Conservation (phyloP, 1,139 yeast genomes). For the Suzukiozyma palmioleophila region DNA sequence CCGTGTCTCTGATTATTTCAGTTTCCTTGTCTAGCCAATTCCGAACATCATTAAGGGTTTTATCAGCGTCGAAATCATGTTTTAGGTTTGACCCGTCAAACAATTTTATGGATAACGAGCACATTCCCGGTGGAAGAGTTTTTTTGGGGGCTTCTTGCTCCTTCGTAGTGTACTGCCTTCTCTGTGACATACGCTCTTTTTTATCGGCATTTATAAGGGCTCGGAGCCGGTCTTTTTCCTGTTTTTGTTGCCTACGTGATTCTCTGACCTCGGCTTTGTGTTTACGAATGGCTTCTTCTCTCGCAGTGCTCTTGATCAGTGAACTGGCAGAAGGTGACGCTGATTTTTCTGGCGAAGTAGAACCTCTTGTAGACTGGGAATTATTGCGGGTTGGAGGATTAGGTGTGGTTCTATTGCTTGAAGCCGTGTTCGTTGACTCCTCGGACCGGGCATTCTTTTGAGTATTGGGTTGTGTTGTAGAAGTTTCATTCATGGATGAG, state of each 20-base stretch:
- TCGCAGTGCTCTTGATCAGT: background rate
- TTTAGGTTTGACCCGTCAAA: constrained; percentile 52
- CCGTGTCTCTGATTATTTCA: constrained; percentile 21
- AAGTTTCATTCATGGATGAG: background rate
- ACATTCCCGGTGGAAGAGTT: constrained; percentile 11
- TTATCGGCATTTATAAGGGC: constrained; percentile 48
- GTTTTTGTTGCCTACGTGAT: constrained; percentile 31
- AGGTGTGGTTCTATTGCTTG: background rate
- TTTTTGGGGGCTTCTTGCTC: background rate
- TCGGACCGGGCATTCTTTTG: too few species aligned
- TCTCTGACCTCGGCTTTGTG: constrained; percentile 39
- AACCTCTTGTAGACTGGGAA: background rate
- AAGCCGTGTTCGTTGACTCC: too few species aligned
- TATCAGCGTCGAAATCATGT: constrained; percentile 36
- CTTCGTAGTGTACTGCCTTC: background rate
- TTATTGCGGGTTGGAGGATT: background rate
- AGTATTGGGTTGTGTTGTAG: too few species aligned
- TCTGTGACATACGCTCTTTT: constrained; percentile 32
- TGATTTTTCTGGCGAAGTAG: background rate
- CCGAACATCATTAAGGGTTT: constrained; percentile 52
- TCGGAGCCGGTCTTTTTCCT: constrained; percentile 54
- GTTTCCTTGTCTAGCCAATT: constrained; percentile 55
- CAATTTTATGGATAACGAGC: constrained; percentile 47
- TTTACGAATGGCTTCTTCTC: constrained; percentile 17
- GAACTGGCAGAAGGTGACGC: background rate